A percentile compares a stretch with the other conserved stretches of the same genome.
These are phyloP conservation scores for Ascochyta viciae-villosae DNA, from an alignment of 2,329 filamentous ascomycete genomes.

Conservation along the genomic window DNA sequence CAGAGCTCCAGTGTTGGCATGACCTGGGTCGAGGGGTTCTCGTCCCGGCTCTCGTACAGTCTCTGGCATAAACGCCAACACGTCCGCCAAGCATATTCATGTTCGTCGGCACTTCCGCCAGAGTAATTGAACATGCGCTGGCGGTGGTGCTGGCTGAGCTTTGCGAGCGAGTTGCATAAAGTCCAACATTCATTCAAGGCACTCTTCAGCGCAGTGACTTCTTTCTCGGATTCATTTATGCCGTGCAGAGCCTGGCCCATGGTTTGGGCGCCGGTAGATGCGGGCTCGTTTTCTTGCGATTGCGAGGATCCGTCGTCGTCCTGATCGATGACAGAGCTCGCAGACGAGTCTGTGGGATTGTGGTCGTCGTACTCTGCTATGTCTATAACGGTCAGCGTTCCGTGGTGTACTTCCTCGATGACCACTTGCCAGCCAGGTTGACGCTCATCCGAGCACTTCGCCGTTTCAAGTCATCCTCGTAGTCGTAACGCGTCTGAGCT, in stretches of 20 bases:
- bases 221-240: constrained; percentile 65
- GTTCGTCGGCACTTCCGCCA: constrained; percentile 71
- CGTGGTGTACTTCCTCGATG: constrained; percentile 23
- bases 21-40: constrained; percentile 72
- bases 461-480: constrained; percentile 64
- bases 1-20: constrained; percentile 83
- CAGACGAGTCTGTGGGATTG: constrained; percentile 36
- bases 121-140: constrained; percentile 79
- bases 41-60: constrained; percentile 81
- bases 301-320: constrained; percentile 42
- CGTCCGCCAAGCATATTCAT: constrained; percentile 89
- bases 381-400: constrained; percentile 44
- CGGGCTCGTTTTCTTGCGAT: constrained; percentile 39
- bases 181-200: constrained; percentile 92
- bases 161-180: constrained; percentile 87
- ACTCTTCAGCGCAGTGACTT: constrained; percentile 72
- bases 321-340: constrained; percentile 41
- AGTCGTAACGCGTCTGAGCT: constrained; percentile 81
- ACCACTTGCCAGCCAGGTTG: constrained; percentile 74
- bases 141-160: constrained; percentile 82
- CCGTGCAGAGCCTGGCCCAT: constrained; percentile 63
- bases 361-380: constrained; percentile 56
- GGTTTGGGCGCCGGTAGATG: constrained; percentile 41
- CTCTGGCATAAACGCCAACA: constrained; percentile 94
- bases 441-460: constrained; percentile 67